These are phyloP conservation scores for Salix caprea DNA, from an alignment of 345 rosid species.

Conservation along the genomic window DNA sequence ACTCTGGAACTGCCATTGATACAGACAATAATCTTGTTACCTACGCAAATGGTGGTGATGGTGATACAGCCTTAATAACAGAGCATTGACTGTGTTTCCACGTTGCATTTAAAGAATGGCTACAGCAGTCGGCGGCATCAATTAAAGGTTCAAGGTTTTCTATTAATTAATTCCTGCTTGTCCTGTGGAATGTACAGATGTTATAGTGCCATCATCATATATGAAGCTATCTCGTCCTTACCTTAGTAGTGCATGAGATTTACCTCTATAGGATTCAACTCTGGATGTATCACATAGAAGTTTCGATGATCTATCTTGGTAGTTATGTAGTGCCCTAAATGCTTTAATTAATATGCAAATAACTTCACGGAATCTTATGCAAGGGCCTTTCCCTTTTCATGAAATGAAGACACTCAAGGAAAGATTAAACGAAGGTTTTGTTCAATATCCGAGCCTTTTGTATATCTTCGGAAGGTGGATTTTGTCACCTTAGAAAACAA, in stretches of 20 bases:
- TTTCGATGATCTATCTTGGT: conserved; percentile 7
- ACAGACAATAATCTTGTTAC: conserved; percentile 35
- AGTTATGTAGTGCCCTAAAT: conserved; percentile 6
- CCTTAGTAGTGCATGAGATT: conserved; percentile 12
- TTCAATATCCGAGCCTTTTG: no score
- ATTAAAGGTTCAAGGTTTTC: conserved; percentile 21
- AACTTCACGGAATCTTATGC: not conserved
- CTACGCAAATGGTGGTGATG: conserved; percentile 35
- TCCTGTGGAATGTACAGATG: conserved; percentile 42
- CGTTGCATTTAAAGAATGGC: not conserved
- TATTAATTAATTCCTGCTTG: conserved; percentile 19
- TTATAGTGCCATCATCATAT: conserved; percentile 35
- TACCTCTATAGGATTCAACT: not conserved
- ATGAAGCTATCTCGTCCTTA: conserved; percentile 20
- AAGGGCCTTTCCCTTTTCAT: not conserved
- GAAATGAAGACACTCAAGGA: not conserved
- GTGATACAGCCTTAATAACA: conserved; percentile 34
- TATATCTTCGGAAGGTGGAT: not conserved
- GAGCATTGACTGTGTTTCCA: conserved; percentile 26
- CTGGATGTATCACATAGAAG: conserved; percentile 22
- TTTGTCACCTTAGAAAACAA: not conserved
- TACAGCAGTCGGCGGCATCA: not conserved
- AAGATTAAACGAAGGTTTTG: not conserved
- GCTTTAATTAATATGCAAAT: not conserved
- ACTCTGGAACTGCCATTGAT: conserved; percentile 35